Percentiles rank a stretch among this genome's conserved stretches.
Conservation (phyloP, 805 yeast genomes). For the Metschnikowia borealis region DNA sequence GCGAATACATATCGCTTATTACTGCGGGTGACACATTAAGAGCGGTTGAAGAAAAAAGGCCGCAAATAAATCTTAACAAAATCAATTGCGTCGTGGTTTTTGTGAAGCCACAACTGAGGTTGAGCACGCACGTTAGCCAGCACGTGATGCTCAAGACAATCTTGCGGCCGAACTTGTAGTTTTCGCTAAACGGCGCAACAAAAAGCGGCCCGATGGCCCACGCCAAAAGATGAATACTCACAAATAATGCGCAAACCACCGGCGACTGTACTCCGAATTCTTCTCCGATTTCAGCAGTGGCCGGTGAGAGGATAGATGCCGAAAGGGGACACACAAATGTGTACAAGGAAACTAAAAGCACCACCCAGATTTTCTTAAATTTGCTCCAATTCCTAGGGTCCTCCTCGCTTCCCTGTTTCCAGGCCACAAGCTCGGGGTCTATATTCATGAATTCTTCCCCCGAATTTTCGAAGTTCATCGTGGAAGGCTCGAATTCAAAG, state of each 20-base stretch:
- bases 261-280: constrained; percentile 27
- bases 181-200: constrained; percentile 38
- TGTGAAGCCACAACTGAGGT: constrained; percentile 35
- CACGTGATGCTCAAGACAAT: constrained; percentile 30
- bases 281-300: constrained; percentile 24
- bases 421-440: constrained; percentile 38
- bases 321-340: constrained; percentile 40
- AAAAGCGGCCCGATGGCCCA: constrained; percentile 40
- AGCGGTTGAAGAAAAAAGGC: constrained; percentile 37
- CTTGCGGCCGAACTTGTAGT: constrained; percentile 34
- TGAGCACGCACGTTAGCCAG: constrained; percentile 33
- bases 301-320: constrained; percentile 38
- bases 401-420: constrained; percentile 31
- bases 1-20: constrained; percentile 35
- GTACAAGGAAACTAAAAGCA: constrained; percentile 30
- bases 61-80: constrained; percentile 33
- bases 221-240: constrained; percentile 35
- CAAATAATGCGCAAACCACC: constrained; percentile 28
- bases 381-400: constrained; percentile 35
- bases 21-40: constrained; percentile 39
- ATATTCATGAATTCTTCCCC: constrained; percentile 30
- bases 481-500: constrained; percentile 16
- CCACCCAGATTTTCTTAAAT: constrained; percentile 19
- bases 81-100: constrained; percentile 31
- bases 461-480: constrained; percentile 26